Percentiles rank a stretch among this genome's conserved stretches.
Evolutionary conservation across 345 rosid species (phyloP).

Genomic region (Dipteronia dyeriana): DNA sequence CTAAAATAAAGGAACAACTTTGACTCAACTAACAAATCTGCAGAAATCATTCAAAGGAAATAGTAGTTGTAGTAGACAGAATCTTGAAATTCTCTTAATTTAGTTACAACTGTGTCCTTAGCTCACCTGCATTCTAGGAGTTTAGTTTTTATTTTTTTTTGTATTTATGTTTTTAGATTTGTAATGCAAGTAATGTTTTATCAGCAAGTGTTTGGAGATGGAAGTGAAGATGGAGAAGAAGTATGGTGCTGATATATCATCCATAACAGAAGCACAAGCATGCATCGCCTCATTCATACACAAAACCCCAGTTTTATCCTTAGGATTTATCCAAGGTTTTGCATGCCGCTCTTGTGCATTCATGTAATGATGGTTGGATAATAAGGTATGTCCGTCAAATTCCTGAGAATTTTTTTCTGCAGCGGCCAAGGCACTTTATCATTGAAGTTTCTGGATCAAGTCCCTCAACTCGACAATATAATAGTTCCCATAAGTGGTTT

Average conservation of each 20-base stretch:
- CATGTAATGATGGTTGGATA: constrained; percentile 67
- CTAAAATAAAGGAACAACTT: too few relatives aligned
- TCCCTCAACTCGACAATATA: constrained; percentile 63
- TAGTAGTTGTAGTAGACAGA: too few relatives aligned
- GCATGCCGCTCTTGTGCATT: constrained; percentile 74
- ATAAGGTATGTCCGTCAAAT: too few relatives aligned
- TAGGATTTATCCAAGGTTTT: constrained; percentile 58
- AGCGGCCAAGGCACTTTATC: constrained; percentile 93
- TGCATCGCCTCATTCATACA: constrained; percentile 62
- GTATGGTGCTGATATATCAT: constrained; percentile 81
- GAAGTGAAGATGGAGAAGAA: constrained; percentile 38
- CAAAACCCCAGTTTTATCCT: constrained; percentile 70
- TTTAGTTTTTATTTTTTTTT: too few relatives aligned
- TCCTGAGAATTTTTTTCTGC: constrained; percentile 30
- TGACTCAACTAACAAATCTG: too few relatives aligned
- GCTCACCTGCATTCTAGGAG: too few relatives aligned
- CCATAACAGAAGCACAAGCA: constrained; percentile 65
- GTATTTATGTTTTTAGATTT: too few relatives aligned
- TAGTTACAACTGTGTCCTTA: too few relatives aligned
- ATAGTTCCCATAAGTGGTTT: constrained; percentile 85
- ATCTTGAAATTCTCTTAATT: too few relatives aligned
- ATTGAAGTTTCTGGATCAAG: constrained; percentile 81
- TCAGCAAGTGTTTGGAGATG: constrained; percentile 28
- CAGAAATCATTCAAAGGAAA: too few relatives aligned
- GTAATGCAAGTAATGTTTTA: too few relatives aligned